A percentile compares a stretch with the other conserved stretches of the same genome.
Evolutionary conservation across 768 basidiomycete genomes (phyloP).

Genomic region (Mycena pura): DNA sequence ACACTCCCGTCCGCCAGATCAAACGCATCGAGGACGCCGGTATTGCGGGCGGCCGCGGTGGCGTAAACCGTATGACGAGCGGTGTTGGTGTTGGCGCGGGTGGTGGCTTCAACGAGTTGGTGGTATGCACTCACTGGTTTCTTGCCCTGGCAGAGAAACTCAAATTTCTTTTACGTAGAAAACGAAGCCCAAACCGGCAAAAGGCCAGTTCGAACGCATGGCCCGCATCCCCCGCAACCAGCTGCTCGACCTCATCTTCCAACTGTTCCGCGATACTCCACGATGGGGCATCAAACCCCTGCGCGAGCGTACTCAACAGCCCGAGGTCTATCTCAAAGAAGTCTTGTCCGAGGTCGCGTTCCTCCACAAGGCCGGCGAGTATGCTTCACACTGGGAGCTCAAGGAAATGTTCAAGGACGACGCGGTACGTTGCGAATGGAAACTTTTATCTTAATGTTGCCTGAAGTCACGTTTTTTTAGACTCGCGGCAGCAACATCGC

Average conservation of each 20-base stretch:
- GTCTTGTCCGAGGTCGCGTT: slow-evolving; percentile 77
- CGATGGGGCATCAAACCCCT: slow-evolving; percentile 83
- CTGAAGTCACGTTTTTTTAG: not conserved
- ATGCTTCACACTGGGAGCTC: slow-evolving; percentile 82
- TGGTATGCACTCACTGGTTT: slow-evolving; percentile 53
- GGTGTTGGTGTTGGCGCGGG: slow-evolving; percentile 68
- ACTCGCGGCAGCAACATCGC: slow-evolving; percentile 49
- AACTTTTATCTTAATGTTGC: not conserved
- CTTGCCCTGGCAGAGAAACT: slow-evolving; percentile 15
- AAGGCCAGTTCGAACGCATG: slow-evolving; percentile 85
- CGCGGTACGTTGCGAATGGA: slow-evolving; percentile 44
- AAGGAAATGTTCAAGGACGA: slow-evolving; percentile 74
- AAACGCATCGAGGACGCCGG: slow-evolving; percentile 77
- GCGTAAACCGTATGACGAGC: slow-evolving; percentile 79
- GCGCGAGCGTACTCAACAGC: slow-evolving; percentile 84
- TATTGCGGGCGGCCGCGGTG: slow-evolving; percentile 71
- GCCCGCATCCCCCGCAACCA: slow-evolving; percentile 92
- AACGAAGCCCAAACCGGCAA: slow-evolving; percentile 69
- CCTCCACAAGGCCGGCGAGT: slow-evolving; percentile 81
- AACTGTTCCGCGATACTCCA: slow-evolving; percentile 76
- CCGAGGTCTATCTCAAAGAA: slow-evolving; percentile 87
- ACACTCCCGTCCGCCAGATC: slow-evolving; percentile 70
- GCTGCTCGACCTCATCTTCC: slow-evolving; percentile 83
- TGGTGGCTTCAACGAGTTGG: slow-evolving; percentile 66
- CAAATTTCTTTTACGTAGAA: slow-evolving; percentile 47